Base-by-base conservation (phyloP, 768 basidiomycete species). In the Hygrophoropsis aurantiaca region DNA sequence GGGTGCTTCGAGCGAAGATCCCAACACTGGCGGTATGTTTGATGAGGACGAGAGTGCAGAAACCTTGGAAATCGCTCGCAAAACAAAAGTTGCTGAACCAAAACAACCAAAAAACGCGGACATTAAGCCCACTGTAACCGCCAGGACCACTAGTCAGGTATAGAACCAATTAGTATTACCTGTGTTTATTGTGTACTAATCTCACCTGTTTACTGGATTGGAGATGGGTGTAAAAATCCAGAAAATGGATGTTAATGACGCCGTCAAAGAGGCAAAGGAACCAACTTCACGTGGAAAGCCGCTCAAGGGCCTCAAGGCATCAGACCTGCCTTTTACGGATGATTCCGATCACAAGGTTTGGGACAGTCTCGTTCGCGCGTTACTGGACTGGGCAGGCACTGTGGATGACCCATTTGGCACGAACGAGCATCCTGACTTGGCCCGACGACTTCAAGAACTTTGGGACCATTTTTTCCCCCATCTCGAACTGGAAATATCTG, bases 251-350 rank as follows among this genome's bases (percentile, higher is more conserved):
- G 41, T 15, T 0, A 25, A 42, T 5, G 26, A 42, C 5, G 41
- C 41, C 18, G 41, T 42, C 19, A 26, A 15, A 32, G 21, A 42
- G 32, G 41, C 25, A 30, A 32, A 8, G 16, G 32, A 6, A 42
- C 25, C 26, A 7, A 25, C 32, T 7, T 19, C 25, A 30, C n/a
- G n/a, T n/a, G n/a, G 32, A 15, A 42, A 42, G 41, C 21, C 41
- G 9, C 41, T 42, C 16, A 3, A 26, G 25, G 27, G 20, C 13
- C 41, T 42, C 16, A 42, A 30, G 11, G 25, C 32, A 2, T 11
- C 19, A 21, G 41, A 42, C 26, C 16, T 42, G 11, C 41, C 41
- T 42, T 42, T 42, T 16, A 25, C 25, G 25, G 41, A 42, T 18
- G 32, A 30, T 15, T 8, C 16, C 7, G 26, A 42, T 16, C 10